Evolutionary conservation across 1,284 basidiomycete species (phyloP).

Genomic region (Marasmius tenuissimus): DNA sequence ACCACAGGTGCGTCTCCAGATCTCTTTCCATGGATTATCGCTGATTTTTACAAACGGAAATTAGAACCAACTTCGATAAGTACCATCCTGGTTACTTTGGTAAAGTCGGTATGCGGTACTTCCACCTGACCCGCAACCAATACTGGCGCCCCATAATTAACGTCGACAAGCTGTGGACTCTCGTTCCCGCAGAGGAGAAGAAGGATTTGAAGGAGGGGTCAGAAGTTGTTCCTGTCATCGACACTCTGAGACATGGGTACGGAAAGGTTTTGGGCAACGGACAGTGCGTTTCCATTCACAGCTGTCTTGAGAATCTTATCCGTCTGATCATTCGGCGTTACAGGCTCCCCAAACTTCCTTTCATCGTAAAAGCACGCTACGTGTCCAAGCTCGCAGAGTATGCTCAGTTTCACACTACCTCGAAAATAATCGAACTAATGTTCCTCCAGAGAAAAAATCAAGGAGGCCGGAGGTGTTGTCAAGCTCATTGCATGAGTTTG

Average conservation of each 20-base stretch:
- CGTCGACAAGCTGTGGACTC: conserved; percentile 90
- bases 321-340: conserved; percentile 5
- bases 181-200: conserved; percentile 80
- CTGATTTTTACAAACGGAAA: conserved; percentile 8
- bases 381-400: conserved; percentile 89
- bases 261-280: conserved; percentile 93
- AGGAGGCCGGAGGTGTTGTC: conserved; percentile 93
- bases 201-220: conserved; percentile 66
- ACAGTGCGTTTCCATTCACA: conserved; percentile 47
- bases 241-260: conserved; percentile 84
- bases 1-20: conserved; percentile 80
- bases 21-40: not conserved
- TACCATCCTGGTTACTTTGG: conserved; percentile 99
- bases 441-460: conserved; percentile 70
- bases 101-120: conserved; percentile 99
- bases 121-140: conserved; percentile 92
- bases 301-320: not conserved
- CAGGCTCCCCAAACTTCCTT: conserved; percentile 79
- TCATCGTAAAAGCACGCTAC: conserved; percentile 96
- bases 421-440: conserved; percentile 6
- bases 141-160: conserved; percentile 95
- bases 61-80: conserved; percentile 88
- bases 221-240: conserved; percentile 88
- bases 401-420: conserved; percentile 30
- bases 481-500: conserved; percentile 79